Evolutionary conservation across 768 basidiomycete genomes (phyloP).

Genomic region (Trametes cinnabarina): DNA sequence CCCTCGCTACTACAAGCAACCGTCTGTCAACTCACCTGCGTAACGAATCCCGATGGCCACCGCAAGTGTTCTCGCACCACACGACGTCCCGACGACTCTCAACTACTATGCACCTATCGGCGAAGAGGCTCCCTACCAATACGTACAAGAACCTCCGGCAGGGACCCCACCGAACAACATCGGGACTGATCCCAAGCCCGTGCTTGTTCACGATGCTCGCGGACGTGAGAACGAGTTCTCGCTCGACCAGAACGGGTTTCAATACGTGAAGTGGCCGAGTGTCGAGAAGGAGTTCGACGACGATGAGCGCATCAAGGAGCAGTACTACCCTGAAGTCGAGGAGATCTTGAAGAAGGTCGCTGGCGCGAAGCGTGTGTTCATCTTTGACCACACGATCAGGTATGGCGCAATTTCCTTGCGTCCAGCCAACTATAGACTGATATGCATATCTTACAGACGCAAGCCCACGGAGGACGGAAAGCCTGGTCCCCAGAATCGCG

Average conservation of each 20-base stretch:
- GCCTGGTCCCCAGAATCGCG: conserved; percentile 7
- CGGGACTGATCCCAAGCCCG: conserved; percentile 17
- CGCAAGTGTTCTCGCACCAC: conserved; percentile 26
- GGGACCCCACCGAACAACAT: conserved; percentile 29
- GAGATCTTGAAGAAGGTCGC: conserved; percentile 39
- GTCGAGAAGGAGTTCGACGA: conserved; percentile 39
- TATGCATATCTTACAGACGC: conserved; percentile 8
- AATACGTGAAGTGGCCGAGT: conserved; percentile 32
- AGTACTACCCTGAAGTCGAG: conserved; percentile 41
- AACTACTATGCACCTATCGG: conserved; percentile 32
- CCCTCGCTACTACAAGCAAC: not conserved
- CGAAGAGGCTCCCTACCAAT: conserved; percentile 33
- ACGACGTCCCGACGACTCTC: conserved; percentile 35
- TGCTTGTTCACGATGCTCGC: conserved; percentile 27
- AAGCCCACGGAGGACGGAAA: conserved; percentile 17
- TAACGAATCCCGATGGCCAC: conserved; percentile 21
- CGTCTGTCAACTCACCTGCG: not conserved
- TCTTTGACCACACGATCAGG: conserved; percentile 45
- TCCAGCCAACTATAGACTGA: not conserved
- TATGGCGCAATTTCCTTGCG: conserved; percentile 7
- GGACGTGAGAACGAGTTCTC: conserved; percentile 27
- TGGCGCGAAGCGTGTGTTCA: conserved; percentile 40
- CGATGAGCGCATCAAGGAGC: conserved; percentile 34
- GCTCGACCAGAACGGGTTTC: conserved; percentile 43
- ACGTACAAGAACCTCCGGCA: conserved; percentile 30